Base-by-base conservation (phyloP, 2,329 filamentous ascomycete genomes). In the Massarina eburnea region DNA sequence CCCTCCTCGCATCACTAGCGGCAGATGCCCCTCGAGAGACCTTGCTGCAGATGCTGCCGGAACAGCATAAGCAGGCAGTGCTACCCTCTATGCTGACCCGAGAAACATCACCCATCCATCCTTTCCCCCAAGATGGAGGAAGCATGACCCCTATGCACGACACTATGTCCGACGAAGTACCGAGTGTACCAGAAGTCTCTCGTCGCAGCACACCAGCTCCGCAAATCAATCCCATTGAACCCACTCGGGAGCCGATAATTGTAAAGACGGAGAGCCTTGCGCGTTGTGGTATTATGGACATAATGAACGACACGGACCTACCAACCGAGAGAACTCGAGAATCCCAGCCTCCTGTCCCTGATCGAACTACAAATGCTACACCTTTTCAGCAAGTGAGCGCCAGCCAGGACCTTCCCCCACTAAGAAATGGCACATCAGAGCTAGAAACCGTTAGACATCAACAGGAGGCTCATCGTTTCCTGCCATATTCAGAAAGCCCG, bases 221-320 rank as follows among this genome's bases (percentile, higher is more conserved):
- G 6, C 33, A 26, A 38, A 30, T 46, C 2, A 55, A 57, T 24
- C 53, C 45, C 15, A 29, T 40, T 8, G 34, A 40, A 6, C 14
- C 40, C 9, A 22, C 19, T 5, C 54, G 46, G 32, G 51, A 55
- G 5, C 21, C 41, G 12, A 51, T 57, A 29, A 21, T 37, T 8
- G 30, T 48, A 14, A 61, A 58, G 29, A 54, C 57, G 15, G 57
- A 56, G 14, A 51, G 49, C 4, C 62, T 62, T 17, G 55, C 52
- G 20, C 59, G 63, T n/a, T 65, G 70, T 33, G 56, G 66, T 14
- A 68, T 71, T 34, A 69, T 63, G 58, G 68, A 71, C 22, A 61
- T 71, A 32, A 41, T 71, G 15, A 71, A 69, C 30, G 55, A 69
- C 41, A 48, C 61, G 35, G 67, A 70, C 30, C 57, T 59, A 14